Evolutionary conservation across 108 stramenopile genomes (phyloP).

Genomic region (Skeletonema potamos): DNA sequence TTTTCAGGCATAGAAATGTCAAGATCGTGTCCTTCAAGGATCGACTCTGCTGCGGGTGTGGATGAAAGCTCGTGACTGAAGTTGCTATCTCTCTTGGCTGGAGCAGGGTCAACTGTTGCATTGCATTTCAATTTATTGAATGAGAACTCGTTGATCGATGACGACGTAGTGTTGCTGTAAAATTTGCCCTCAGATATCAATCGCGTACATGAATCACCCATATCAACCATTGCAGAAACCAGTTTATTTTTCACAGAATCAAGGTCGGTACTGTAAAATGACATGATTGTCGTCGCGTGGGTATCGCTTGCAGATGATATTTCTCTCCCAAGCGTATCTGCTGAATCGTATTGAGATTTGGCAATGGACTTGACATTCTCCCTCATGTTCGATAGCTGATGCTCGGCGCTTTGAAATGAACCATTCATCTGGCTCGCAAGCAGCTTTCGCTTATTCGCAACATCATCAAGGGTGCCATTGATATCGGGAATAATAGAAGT

Average conservation of each 20-base stretch:
- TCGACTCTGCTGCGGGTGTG: constrained; percentile 46
- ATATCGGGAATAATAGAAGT: constrained; percentile 4
- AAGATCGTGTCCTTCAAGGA: constrained; percentile 39
- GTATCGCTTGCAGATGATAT: neutral
- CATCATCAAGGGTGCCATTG: constrained; percentile 13
- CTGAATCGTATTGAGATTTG: constrained; percentile 21
- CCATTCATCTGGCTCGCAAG: constrained; percentile 15
- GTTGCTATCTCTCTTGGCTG: constrained; percentile 22
- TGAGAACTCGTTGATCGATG: constrained; percentile 46
- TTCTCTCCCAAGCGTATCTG: constrained; percentile 12
- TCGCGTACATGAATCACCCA: constrained; percentile 11
- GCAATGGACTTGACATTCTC: constrained; percentile 22
- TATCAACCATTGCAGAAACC: constrained; percentile 6
- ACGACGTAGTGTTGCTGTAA: constrained; percentile 4
- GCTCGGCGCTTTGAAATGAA: constrained; percentile 9
- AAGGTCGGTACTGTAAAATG: constrained; percentile 26
- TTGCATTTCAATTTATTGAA: constrained; percentile 36
- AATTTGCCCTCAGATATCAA: constrained; percentile 10
- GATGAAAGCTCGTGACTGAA: constrained; percentile 43
- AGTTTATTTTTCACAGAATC: constrained; percentile 33
- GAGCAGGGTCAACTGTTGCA: constrained; percentile 37
- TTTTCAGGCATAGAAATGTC: neutral
- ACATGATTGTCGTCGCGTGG: constrained; percentile 10
- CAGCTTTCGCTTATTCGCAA: constrained; percentile 2
- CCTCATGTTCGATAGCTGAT: constrained; percentile 9